A percentile compares a stretch with the other conserved stretches of the same genome.
phyloP scores from a whole-genome alignment of 2,329 filamentous ascomycete species.

The Ustilaginoidea virens region DNA sequence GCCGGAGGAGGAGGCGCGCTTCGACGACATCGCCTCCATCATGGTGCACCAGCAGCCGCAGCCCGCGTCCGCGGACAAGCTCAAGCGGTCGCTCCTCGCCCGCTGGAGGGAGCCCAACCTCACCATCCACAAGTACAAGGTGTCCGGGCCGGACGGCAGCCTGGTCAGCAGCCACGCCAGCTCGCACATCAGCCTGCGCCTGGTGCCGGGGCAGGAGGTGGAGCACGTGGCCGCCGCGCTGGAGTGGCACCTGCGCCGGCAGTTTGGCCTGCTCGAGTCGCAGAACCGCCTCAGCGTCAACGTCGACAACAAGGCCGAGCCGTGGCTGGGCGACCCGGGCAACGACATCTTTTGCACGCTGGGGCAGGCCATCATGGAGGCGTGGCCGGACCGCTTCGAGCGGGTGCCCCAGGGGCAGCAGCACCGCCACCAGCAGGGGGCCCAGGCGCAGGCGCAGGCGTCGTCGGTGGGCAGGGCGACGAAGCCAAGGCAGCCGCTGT shows the following conservation, averaged over 20 bases:
- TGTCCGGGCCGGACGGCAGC: conserved; percentile 80
- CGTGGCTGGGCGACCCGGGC: conserved; percentile 84
- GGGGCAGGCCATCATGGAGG: conserved; percentile 68
- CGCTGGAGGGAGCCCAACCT: conserved; percentile 91
- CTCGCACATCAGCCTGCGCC: conserved; percentile 74
- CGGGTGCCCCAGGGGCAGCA: no score
- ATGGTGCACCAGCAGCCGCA: conserved; percentile 57
- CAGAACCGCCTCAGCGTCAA: conserved; percentile 68
- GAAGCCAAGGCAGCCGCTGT: conserved; percentile 52
- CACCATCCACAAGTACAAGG: conserved; percentile 85
- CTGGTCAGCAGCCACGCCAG: conserved; percentile 83
- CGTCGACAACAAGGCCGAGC: conserved; percentile 87
- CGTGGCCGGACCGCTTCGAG: conserved; percentile 52
- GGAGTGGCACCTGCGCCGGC: conserved; percentile 47
- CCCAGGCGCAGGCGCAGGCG: conserved; percentile 5
- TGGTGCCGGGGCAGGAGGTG: conserved; percentile 87
- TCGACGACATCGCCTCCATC: conserved; percentile 68
- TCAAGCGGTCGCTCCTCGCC: conserved; percentile 78
- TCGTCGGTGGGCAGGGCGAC: conserved; percentile 2
- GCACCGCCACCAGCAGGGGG: neutral
- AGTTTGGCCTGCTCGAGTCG: conserved; percentile 62
- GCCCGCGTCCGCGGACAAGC: conserved; percentile 41
- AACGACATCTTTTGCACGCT: conserved; percentile 86
- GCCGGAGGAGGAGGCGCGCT: conserved; percentile 60
- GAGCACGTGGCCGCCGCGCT: conserved; percentile 57